Base-by-base conservation (phyloP, 1,139 yeast genomes). In the Hemisphaericaspora lyxosophila region DNA sequence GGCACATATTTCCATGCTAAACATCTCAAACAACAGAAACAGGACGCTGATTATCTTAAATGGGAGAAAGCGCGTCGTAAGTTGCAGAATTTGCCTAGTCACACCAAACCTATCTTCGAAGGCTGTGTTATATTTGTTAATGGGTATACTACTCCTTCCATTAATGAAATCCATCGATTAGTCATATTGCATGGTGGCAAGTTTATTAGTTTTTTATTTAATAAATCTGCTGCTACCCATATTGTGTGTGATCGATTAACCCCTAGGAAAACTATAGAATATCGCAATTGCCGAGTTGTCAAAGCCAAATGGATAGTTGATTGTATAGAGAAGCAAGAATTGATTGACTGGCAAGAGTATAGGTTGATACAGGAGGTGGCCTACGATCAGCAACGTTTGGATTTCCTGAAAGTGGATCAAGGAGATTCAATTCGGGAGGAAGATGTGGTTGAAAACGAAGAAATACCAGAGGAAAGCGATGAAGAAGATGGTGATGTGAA, bases 101-200 rank as follows among this genome's bases (percentile, higher is more conserved):
- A 50, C 7, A 46, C 51, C 13, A 49, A 41, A 0, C 69, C 66
- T 1, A 63, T 89, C 0, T 89, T 92, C 54, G 51, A 61, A 36
- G 80, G 74, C 2, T 85, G 92, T 55, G 62, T 68, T 1, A 71
- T 90, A 4, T 81, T 83, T 55, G 88, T 92, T 16, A 90, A 89
- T 53, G 98, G 98, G 0, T 80, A 84, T 52, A 92, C 97, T 0
- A 63, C 62, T 3, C 97, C 97, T 0, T 80, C 92, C 5, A 73
- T 88, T 12, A 67, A 75, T 35, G 85, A 80, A 46, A 67, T 92
- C 20, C 92, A 86, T 53, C 73, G 82, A 40, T 53, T 86, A 47
- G 81, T 92, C 4, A 78, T 86, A 3, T 51, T 79, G 7, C 76
- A 89, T 57, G 97, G 97, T 0, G 98, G 98, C 0, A 73, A 66